phyloP scores from a whole-genome alignment of 2,329 filamentous ascomycete species.

The Fusarium succisae region DNA sequence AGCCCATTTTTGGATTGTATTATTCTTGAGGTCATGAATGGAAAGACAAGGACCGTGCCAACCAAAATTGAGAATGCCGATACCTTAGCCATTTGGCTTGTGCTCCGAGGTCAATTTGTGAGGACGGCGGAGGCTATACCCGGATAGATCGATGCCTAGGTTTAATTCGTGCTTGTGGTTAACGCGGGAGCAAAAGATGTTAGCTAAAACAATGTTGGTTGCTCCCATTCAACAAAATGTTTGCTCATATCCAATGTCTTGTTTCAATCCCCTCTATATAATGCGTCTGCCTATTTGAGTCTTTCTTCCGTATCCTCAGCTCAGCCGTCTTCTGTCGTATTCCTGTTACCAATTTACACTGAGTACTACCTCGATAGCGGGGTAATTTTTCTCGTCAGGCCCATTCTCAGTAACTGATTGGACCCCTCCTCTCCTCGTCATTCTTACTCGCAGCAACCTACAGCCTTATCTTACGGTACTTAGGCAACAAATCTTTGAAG shows the following conservation, averaged over 20 bases:
- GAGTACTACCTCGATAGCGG: slow-evolving; percentile 36
- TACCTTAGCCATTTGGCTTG: not conserved
- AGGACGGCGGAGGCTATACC: not conserved
- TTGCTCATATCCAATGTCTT: not conserved
- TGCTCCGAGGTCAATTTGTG: not conserved
- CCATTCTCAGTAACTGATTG: slow-evolving; percentile 36
- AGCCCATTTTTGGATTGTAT: slow-evolving; percentile 16
- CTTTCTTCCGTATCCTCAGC: not conserved
- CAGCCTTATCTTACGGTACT: slow-evolving; percentile 20
- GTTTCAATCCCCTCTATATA: not conserved
- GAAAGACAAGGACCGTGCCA: slow-evolving; percentile 16
- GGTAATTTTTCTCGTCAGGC: slow-evolving; percentile 37
- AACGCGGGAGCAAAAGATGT: not conserved
- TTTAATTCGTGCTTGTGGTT: not conserved
- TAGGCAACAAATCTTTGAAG: slow-evolving; percentile 36
- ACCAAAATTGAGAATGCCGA: slow-evolving; percentile 5
- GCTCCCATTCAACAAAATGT: not conserved
- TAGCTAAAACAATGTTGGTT: not conserved
- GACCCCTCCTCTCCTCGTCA: slow-evolving; percentile 37
- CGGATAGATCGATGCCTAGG: slow-evolving; percentile 1
- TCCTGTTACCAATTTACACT: slow-evolving; percentile 11
- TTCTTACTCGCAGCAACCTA: slow-evolving; percentile 37
- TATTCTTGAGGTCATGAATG: slow-evolving; percentile 34
- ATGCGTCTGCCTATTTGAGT: not conserved
- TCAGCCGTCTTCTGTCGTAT: not conserved